A percentile compares a stretch with the other conserved stretches of the same genome.
Conservation (phyloP, 768 basidiomycete species). For the Calocera cornea region DNA sequence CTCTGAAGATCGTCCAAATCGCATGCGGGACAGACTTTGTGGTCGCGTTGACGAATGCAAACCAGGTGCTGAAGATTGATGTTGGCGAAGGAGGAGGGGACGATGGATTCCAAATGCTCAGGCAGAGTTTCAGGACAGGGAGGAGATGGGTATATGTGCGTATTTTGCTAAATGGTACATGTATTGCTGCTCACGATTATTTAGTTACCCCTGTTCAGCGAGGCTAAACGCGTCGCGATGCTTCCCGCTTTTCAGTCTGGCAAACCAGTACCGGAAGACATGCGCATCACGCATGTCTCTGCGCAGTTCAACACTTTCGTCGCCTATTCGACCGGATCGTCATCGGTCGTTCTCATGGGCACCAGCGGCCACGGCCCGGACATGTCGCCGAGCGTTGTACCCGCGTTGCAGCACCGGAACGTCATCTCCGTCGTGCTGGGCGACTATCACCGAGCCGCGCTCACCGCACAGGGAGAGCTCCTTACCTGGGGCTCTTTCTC, state of each 20-base stretch:
- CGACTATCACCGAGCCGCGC: conserved; percentile 82
- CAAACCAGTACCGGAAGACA: conserved; percentile 27
- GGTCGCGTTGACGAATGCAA: conserved; percentile 65
- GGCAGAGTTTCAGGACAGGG: background rate
- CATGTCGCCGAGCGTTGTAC: conserved; percentile 46
- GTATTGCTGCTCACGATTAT: background rate
- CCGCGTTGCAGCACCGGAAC: conserved; percentile 56
- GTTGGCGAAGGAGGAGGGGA: conserved; percentile 25
- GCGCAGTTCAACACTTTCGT: conserved; percentile 74
- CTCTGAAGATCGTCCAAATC: conserved; percentile 51
- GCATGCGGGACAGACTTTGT: conserved; percentile 62
- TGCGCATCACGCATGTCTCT: conserved; percentile 75
- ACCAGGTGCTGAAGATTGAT: conserved; percentile 58
- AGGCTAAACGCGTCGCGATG: conserved; percentile 37
- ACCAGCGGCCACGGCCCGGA: conserved; percentile 17
- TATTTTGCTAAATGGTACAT: background rate
- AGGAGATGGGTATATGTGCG: conserved; percentile 57
- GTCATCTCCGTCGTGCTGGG: conserved; percentile 83
- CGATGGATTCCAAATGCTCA: conserved; percentile 22
- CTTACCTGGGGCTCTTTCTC: conserved; percentile 72
- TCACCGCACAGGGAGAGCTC: conserved; percentile 62
- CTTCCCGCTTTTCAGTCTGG: conserved; percentile 33
- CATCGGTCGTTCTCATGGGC: conserved; percentile 66
- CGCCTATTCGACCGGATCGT: conserved; percentile 58
- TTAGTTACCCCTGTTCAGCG: conserved; percentile 64